Evolutionary conservation across 805 yeast genomes (phyloP), one percentile per base, ranked within the genome.

Genomic region (Saturnispora hagleri): DNA sequence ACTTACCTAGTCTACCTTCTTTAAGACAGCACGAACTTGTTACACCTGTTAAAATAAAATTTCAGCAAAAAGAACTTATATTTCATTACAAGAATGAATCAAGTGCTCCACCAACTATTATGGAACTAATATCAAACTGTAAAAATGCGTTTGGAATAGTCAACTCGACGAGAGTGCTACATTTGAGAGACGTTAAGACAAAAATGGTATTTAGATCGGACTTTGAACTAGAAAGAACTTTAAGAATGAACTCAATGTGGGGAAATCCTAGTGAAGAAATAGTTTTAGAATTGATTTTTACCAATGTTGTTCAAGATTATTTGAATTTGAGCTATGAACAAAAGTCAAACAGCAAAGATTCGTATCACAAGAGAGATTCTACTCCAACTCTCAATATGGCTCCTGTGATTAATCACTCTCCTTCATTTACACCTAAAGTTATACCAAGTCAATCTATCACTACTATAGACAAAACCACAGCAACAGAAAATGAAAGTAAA

Each of bases 111-210:
- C 98, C 98, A 2, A 83, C 93, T 0, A 69, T 82, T 40, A 61
- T 75, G 28, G 98, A 90, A 66, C 68, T 90, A n/a, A 59, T 89
- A 12, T 86, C 85, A 52, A 89, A 89, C 62, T 89, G 88, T 15
- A 80, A 79, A 51, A 71, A 75, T 48, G 86, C 90, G 24, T 90
- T 90, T 65, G 75, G 77, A n/a, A 76, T 82, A 33, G 67, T 71
- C 15, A 66, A 66, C 50, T 58, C 64, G 20, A 62, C 63, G 24
- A 55, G 67, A 43, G 64, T 69, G 12, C 58, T 75, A 20, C 66
- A 69, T 31, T 62, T 75, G 10, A 60, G 67, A 52, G 64, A 73
- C 58, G 48, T 57, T 26, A 62, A 60, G 34, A 61, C 65, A 33
- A 58, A 62, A 51, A 53, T 57, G 4, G 57, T 71, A 9, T 54